Evolutionary conservation across 805 yeast genomes (phyloP).

Genomic region (Pichia occidentalis): DNA sequence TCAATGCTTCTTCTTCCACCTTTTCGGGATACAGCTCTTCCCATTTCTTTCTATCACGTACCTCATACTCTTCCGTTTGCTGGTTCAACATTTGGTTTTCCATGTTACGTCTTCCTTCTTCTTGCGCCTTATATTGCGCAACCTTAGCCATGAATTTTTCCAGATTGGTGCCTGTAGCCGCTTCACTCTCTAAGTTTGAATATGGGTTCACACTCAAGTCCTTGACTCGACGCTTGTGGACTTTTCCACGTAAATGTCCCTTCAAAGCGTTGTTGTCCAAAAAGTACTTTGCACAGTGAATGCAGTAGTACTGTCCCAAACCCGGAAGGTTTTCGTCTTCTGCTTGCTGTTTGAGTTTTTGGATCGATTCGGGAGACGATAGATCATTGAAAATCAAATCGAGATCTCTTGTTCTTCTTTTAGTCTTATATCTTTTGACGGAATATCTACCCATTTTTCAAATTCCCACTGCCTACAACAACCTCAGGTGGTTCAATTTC

Average conservation of each 20-base stretch:
- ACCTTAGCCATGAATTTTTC: conserved; percentile 59
- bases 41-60: conserved; percentile 26
- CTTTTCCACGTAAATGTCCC: conserved; percentile 66
- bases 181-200: conserved; percentile 81
- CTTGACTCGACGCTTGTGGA: conserved; percentile 82
- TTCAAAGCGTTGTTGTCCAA: conserved; percentile 70
- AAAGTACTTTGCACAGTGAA: conserved; percentile 89
- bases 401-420: conserved; percentile 76
- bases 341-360: conserved; percentile 68
- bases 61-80: conserved; percentile 27
- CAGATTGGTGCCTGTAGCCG: conserved; percentile 79
- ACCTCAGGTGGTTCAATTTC: too few relatives aligned
- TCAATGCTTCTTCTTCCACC: conserved; percentile 13
- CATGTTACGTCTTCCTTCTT: conserved; percentile 39
- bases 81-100: conserved; percentile 31
- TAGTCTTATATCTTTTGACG: conserved; percentile 81
- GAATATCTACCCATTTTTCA: conserved; percentile 76
- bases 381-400: conserved; percentile 80
- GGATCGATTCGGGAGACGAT: conserved; percentile 54
- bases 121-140: conserved; percentile 46
- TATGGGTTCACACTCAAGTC: conserved; percentile 74
- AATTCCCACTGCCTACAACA: not conserved
- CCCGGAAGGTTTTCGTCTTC: conserved; percentile 90
- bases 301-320: conserved; percentile 87
- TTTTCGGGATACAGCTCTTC: conserved; percentile 25